phyloP scores from a whole-genome alignment of 2,329 filamentous ascomycete species.

The Pseudogymnoascus verrucosus region DNA sequence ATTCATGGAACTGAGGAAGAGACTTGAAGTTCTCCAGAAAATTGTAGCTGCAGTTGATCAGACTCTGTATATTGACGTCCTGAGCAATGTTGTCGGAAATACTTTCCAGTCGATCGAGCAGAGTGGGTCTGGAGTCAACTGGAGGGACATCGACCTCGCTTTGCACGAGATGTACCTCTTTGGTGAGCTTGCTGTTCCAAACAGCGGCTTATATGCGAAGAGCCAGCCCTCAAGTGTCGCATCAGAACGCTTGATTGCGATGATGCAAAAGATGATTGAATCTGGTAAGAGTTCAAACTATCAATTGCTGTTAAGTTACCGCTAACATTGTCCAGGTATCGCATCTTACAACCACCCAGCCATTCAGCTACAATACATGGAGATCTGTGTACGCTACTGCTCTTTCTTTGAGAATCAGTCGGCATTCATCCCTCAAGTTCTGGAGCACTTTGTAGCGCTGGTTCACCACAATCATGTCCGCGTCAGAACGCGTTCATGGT shows the following conservation, averaged over 20 bases:
- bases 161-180: constrained; percentile 94
- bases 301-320: constrained; percentile 9
- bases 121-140: constrained; percentile 69
- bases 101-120: constrained; percentile 77
- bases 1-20: constrained; percentile 88
- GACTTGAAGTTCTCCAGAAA: constrained; percentile 85
- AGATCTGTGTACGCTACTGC: constrained; percentile 91
- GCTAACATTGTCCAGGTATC: constrained; percentile 52
- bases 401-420: constrained; percentile 84
- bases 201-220: constrained; percentile 80
- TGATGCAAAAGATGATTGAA: constrained; percentile 95
- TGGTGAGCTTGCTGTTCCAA: constrained; percentile 85
- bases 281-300: constrained; percentile 55
- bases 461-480: constrained; percentile 83
- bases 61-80: constrained; percentile 74
- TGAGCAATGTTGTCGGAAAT: constrained; percentile 79
- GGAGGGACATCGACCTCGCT: constrained; percentile 90
- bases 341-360: constrained; percentile 82
- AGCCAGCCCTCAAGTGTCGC: constrained; percentile 72
- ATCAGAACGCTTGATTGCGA: constrained; percentile 72
- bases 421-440: constrained; percentile 71
- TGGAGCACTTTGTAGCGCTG: constrained; percentile 85
- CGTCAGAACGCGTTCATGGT: constrained; percentile 89
- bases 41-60: constrained; percentile 87
- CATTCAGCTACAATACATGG: constrained; percentile 94